phyloP scores from a whole-genome alignment of 257 asterid genomes.

The Solanum ossicruentum region DNA sequence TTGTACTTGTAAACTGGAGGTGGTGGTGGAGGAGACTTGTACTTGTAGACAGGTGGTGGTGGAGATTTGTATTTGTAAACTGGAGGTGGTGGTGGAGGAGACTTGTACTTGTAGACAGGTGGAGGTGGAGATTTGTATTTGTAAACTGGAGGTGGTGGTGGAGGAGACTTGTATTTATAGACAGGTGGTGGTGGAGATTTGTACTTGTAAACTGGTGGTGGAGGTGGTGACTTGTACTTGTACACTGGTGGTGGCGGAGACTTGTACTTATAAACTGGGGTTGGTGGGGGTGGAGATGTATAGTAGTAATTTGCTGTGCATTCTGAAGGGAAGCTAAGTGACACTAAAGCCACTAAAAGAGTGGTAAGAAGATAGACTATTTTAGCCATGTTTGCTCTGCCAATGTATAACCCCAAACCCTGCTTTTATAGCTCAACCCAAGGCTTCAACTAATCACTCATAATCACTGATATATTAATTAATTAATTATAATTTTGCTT shows the following conservation, averaged over 20 bases:
- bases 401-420: background rate
- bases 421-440: background rate
- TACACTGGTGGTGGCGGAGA: background rate
- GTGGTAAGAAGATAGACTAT: background rate
- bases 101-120: background rate
- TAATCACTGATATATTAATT: background rate
- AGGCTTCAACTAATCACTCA: background rate
- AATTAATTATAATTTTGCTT: background rate
- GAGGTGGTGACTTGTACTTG: background rate
- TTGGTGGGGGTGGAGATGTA: slow-evolving; percentile 8
- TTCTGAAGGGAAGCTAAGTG: slow-evolving; percentile 2
- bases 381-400: background rate
- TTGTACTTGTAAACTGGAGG: background rate
- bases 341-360: slow-evolving; percentile 5
- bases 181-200: background rate
- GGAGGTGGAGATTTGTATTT: background rate
- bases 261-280: background rate
- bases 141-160: background rate
- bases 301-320: background rate
- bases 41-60: background rate
- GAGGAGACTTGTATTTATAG: background rate
- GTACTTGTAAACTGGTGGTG: background rate
- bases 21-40: background rate
- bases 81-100: background rate
- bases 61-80: background rate